Evolutionary conservation across 2,329 filamentous ascomycete genomes (phyloP).

Genomic region (Zarea fungicola): DNA sequence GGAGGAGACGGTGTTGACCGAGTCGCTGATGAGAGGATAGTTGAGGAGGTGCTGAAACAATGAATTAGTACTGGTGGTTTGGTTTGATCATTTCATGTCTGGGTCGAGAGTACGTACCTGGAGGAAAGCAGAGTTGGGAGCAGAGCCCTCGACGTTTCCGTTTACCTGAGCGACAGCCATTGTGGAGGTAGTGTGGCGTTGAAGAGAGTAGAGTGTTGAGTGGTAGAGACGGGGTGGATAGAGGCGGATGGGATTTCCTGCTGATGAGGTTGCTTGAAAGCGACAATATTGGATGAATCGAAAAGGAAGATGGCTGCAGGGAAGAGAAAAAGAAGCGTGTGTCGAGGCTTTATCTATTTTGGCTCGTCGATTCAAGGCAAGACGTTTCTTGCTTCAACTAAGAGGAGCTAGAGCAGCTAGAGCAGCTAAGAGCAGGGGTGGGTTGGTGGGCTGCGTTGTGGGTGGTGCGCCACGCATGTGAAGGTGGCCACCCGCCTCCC

Average conservation of each 20-base stretch:
- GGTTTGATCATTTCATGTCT: background rate
- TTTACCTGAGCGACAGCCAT: slow-evolving; percentile 16
- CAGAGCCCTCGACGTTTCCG: slow-evolving; percentile 11
- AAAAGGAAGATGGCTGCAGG: background rate
- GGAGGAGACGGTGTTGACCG: slow-evolving; percentile 70
- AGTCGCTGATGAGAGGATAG: slow-evolving; percentile 78
- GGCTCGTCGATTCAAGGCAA: slow-evolving; percentile 1
- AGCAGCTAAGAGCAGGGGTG: slow-evolving; percentile 10
- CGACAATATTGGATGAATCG: background rate
- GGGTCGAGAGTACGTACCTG: slow-evolving; percentile 35
- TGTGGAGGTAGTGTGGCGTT: slow-evolving; percentile 2
- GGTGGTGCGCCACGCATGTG: slow-evolving; percentile 14
- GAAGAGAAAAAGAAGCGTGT: slow-evolving; percentile 5
- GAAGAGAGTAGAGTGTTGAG: background rate
- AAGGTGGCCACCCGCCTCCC: slow-evolving; percentile 11
- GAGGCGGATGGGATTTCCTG: background rate
- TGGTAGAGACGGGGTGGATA: background rate
- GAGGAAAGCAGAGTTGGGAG: slow-evolving; percentile 40
- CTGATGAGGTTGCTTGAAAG: too few relatives aligned
- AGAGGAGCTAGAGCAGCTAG: too few relatives aligned
- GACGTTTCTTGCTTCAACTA: slow-evolving; percentile 8
- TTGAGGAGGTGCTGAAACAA: slow-evolving; percentile 66
- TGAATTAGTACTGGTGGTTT: background rate
- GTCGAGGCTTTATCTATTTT: slow-evolving; percentile 13
- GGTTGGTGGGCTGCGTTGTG: slow-evolving; percentile 7